Percentiles rank a stretch among this genome's conserved stretches.
Conservation (phyloP, 352 stramenopile genomes). For the Pythium grandisporangium region DNA sequence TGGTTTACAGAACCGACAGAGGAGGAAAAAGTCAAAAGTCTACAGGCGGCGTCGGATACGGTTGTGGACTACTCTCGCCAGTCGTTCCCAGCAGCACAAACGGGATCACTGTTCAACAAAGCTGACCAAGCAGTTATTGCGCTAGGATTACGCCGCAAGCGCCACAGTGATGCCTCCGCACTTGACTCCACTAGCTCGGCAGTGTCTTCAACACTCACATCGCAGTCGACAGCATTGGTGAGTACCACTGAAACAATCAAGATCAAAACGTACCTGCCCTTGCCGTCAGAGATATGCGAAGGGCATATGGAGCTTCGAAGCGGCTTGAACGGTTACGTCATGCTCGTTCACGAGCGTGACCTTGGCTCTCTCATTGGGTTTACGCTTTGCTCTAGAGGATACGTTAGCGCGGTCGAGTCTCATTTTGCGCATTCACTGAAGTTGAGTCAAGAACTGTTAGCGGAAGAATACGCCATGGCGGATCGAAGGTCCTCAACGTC, state of each 20-base stretch:
- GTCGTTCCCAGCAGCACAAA: neutral
- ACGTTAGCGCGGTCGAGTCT: constrained; percentile 56
- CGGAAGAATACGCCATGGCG: constrained; percentile 13
- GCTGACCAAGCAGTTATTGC: neutral
- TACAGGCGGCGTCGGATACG: neutral
- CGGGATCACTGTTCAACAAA: neutral
- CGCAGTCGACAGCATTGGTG: constrained; percentile 4
- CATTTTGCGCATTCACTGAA: constrained; percentile 48
- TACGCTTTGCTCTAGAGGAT: constrained; percentile 61
- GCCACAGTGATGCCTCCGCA: too few species aligned
- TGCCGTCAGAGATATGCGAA: constrained; percentile 36
- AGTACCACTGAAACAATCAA: constrained; percentile 8
- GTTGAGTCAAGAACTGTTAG: constrained; percentile 33
- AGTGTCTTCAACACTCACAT: too few species aligned
- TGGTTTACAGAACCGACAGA: constrained; percentile 53
- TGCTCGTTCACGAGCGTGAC: constrained; percentile 78
- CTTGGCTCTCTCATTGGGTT: constrained; percentile 77
- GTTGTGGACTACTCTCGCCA: neutral
- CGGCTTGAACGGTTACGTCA: constrained; percentile 66
- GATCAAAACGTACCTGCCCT: constrained; percentile 24
- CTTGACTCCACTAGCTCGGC: too few species aligned
- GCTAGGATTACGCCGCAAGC: neutral
- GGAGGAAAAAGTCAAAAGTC: constrained; percentile 13
- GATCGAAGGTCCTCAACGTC: too few species aligned
- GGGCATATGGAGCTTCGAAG: constrained; percentile 66